phyloP scores from a whole-genome alignment of 140 eudicot genomes.

The Anethum foeniculum region DNA sequence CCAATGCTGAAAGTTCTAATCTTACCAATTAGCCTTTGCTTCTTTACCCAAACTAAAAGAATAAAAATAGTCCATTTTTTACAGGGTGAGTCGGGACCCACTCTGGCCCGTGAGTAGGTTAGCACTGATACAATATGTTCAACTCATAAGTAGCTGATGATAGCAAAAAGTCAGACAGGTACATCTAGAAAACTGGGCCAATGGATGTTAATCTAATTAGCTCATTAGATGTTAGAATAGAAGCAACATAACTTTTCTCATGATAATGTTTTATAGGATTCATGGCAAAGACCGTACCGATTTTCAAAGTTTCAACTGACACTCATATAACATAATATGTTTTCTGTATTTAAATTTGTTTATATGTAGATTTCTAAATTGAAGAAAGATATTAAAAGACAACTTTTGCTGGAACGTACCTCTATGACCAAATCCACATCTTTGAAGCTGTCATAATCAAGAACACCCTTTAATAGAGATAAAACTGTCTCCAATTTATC shows the following conservation, averaged over 20 bases:
- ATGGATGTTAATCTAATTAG: not conserved
- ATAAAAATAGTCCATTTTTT: no score
- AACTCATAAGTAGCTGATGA: not conserved
- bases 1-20: no score
- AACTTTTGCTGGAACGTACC: slow-evolving; percentile 14
- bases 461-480: slow-evolving; percentile 44
- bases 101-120: no score
- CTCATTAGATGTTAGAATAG: not conserved
- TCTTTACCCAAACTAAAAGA: no score
- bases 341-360: not conserved
- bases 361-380: not conserved
- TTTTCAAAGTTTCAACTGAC: not conserved
- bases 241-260: not conserved
- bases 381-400: not conserved
- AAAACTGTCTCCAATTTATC: slow-evolving; percentile 34
- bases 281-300: not conserved
- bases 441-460: slow-evolving; percentile 43
- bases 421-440: slow-evolving; percentile 63
- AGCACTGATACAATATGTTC: not conserved
- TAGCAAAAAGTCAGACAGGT: not conserved
- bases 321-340: not conserved
- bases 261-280: not conserved
- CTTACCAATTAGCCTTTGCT: no score
- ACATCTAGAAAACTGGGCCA: not conserved
- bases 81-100: no score